Evolutionary conservation across 306 rosid genomes (phyloP).

Genomic region (Rosa rugosa): DNA sequence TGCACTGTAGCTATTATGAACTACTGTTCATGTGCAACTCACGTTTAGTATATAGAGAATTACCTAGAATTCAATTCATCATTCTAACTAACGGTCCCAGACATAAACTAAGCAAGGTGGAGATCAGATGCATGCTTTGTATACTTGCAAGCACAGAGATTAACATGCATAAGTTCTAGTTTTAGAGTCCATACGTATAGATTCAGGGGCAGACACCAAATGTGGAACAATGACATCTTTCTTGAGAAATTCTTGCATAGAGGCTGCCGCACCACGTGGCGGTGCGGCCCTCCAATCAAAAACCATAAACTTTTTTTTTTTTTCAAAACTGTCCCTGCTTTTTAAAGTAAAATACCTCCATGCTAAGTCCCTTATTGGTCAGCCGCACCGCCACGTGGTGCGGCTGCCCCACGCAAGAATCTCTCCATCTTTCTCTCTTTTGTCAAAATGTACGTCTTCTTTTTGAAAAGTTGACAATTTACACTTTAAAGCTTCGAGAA

Average conservation of each 20-base stretch:
- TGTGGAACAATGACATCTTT: not conserved
- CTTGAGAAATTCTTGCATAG: too few species aligned
- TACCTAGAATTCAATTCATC: not conserved
- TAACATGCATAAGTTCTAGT: not conserved
- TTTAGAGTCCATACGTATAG: not conserved
- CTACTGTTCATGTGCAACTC: too few species aligned
- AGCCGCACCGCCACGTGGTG: too few species aligned
- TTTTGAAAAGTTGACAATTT: not conserved
- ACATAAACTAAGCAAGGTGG: not conserved
- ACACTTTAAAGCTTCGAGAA: not conserved
- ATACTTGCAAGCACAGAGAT: not conserved
- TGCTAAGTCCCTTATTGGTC: too few species aligned
- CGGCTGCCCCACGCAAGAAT: too few species aligned
- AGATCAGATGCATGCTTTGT: not conserved
- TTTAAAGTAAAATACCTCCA: too few species aligned
- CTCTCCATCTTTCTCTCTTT: not conserved
- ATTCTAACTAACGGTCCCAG: not conserved
- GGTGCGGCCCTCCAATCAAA: too few species aligned
- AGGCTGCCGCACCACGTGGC: too few species aligned
- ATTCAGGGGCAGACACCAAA: constrained; percentile 1
- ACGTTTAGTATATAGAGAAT: too few species aligned
- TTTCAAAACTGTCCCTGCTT: too few species aligned
- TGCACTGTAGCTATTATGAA: too few species aligned
- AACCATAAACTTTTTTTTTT: too few species aligned
- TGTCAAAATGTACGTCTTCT: not conserved